Evolutionary conservation across 2,329 filamentous ascomycete species (phyloP).

Genomic region (Penicillium sp.): DNA sequence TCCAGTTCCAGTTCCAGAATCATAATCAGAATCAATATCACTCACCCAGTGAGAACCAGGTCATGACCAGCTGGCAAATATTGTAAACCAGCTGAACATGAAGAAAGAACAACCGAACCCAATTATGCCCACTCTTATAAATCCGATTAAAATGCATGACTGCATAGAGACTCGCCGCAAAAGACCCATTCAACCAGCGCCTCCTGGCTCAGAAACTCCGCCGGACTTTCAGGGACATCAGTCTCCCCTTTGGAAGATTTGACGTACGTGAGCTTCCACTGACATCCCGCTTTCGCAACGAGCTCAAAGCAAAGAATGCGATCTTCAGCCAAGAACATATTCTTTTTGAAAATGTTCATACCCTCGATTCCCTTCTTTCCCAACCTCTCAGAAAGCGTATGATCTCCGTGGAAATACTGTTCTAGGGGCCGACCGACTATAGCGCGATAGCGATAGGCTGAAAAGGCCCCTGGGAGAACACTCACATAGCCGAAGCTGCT

Average conservation of each 20-base stretch:
- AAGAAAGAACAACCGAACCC: conserved; percentile 93
- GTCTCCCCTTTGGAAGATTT: conserved; percentile 97
- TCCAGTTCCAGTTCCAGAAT: background rate
- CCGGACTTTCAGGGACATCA: conserved; percentile 87
- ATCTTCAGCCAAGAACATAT: conserved; percentile 99
- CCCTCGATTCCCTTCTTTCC: conserved; percentile 97
- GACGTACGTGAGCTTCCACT: conserved; percentile 97
- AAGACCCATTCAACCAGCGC: conserved; percentile 97
- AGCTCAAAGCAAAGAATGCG: conserved; percentile 97
- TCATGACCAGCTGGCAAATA: conserved; percentile 72
- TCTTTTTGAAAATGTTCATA: conserved; percentile 99
- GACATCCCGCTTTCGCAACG: conserved; percentile 92
- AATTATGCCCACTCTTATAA: conserved; percentile 94
- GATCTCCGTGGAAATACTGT: conserved; percentile 97
- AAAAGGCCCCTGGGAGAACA: conserved; percentile 94
- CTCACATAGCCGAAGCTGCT: conserved; percentile 93
- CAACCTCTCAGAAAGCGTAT: conserved; percentile 84
- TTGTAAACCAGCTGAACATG: conserved; percentile 94
- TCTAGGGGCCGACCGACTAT: conserved; percentile 93
- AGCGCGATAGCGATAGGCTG: conserved; percentile 88
- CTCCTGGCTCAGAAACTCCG: conserved; percentile 95
- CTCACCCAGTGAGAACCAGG: conserved; percentile 68
- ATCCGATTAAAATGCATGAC: conserved; percentile 95
- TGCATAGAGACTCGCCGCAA: conserved; percentile 89
- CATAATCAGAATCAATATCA: too few relatives aligned